A percentile compares a stretch with the other conserved stretches of the same genome.
Conservation (phyloP, 2,329 filamentous ascomycete species). For the Penicillium corylophilum region DNA sequence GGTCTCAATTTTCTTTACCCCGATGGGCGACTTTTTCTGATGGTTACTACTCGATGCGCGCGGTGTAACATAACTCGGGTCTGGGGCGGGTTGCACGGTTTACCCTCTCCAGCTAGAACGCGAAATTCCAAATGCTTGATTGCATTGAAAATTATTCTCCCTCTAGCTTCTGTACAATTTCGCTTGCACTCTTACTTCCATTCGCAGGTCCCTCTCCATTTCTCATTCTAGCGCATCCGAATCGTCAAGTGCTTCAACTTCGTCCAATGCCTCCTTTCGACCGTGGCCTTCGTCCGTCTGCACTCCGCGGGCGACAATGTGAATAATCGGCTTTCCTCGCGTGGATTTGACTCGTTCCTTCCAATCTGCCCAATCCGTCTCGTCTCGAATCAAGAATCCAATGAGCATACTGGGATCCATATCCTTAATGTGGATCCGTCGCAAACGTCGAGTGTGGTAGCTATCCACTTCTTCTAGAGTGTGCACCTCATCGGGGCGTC, state of each 20-base stretch:
- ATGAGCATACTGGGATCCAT: constrained; percentile 99
- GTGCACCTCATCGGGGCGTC: constrained; percentile 51
- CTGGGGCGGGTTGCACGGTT: constrained; percentile 35
- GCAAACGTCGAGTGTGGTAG: constrained; percentile 83
- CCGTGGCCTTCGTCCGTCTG: constrained; percentile 55
- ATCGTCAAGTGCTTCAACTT: constrained; percentile 86
- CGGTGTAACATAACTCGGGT: constrained; percentile 49
- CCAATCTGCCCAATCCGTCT: constrained; percentile 84
- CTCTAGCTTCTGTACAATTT: constrained; percentile 2
- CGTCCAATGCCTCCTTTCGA: constrained; percentile 74
- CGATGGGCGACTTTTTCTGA: constrained; percentile 44
- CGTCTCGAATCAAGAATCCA: constrained; percentile 80
- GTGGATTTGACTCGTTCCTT: constrained; percentile 71
- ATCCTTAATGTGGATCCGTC: constrained; percentile 79
- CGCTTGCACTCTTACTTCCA: neutral
- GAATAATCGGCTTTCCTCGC: constrained; percentile 80
- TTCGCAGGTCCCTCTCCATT: neutral
- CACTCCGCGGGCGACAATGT: constrained; percentile 72
- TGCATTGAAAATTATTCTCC: constrained; percentile 24
- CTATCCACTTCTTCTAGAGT: constrained; percentile 72
- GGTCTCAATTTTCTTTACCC: constrained; percentile 43
- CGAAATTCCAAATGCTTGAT: constrained; percentile 36
- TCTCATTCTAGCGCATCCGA: constrained; percentile 10
- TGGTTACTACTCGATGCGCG: constrained; percentile 43
- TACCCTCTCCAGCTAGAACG: constrained; percentile 35